Conservation (phyloP, 2,329 filamentous ascomycete genomes). For the Basipetospora chlamydospora region DNA sequence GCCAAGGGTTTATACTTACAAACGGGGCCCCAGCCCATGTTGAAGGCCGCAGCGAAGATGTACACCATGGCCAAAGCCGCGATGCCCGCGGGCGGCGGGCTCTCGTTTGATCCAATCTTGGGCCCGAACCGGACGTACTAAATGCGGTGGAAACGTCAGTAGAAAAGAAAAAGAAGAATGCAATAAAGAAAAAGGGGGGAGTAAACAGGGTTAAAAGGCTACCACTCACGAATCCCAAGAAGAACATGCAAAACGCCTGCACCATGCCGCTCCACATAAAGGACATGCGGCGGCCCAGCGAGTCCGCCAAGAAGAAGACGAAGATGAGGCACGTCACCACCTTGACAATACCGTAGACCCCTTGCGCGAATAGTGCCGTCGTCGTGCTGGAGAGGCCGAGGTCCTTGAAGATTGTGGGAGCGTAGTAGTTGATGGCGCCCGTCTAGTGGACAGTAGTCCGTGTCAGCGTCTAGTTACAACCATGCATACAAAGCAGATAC, state of each 20-base stretch:
- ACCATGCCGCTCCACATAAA: conserved; percentile 14
- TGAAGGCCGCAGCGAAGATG: conserved; percentile 47
- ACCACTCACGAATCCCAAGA: conserved; percentile 33
- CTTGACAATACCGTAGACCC: conserved; percentile 57
- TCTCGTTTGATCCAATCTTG: conserved; percentile 17
- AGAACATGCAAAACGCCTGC: conserved; percentile 33
- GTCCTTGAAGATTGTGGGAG: conserved; percentile 53
- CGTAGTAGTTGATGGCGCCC: conserved; percentile 48
- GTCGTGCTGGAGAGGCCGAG: conserved; percentile 41
- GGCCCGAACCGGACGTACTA: conserved; percentile 36
- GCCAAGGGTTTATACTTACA: conserved; percentile 41
- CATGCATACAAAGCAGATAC: too few species aligned
- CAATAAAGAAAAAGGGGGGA: not conserved
- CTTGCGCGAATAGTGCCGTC: conserved; percentile 48
- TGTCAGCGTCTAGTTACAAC: too few species aligned
- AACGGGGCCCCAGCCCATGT: conserved; percentile 48
- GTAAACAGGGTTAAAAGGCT: not conserved
- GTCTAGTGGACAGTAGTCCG: too few species aligned
- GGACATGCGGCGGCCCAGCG: conserved; percentile 39
- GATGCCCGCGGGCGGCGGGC: conserved; percentile 30
- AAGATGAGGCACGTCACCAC: conserved; percentile 38
- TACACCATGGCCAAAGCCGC: conserved; percentile 46
- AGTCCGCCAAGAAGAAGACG: conserved; percentile 48
- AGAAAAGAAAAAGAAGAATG: not conserved
- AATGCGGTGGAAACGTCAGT: fast-evolving